These are phyloP conservation scores for Tripidium arundinaceum DNA, from an alignment of 202 grass and related monocot species.

Conservation along the genomic window DNA sequence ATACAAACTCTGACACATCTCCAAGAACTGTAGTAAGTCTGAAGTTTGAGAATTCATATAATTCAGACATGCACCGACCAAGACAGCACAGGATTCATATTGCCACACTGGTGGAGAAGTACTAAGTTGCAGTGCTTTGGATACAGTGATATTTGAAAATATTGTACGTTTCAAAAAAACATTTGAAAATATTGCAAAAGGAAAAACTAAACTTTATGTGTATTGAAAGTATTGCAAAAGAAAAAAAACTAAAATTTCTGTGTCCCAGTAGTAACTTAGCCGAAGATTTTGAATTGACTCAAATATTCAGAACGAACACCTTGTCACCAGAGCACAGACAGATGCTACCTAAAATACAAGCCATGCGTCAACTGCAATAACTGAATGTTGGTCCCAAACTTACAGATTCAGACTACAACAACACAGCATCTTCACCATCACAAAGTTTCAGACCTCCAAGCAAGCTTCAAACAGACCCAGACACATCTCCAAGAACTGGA, in stretches of 20 bases:
- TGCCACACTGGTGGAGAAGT: background rate
- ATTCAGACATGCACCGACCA: background rate
- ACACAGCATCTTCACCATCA: background rate
- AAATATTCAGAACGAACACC: background rate
- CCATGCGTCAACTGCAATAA: background rate
- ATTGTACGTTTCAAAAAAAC: too few species aligned
- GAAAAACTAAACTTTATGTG: too few species aligned
- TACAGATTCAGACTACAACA: background rate
- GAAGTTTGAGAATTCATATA: background rate
- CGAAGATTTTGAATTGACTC: background rate
- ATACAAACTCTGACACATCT: background rate
- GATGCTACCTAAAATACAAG: background rate
- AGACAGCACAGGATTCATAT: background rate
- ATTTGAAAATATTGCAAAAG: background rate
- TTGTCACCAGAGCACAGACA: background rate
- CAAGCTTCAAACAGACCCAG: background rate
- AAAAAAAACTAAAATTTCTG: background rate
- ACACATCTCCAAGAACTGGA: conserved; percentile 3
- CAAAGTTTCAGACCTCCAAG: conserved; percentile 1
- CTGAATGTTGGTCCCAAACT: background rate
- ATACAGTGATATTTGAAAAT: background rate
- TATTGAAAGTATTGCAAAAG: too few species aligned
- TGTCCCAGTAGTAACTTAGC: background rate
- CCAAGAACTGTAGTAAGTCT: background rate
- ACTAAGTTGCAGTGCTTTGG: background rate